phyloP scores from a whole-genome alignment of 129 eudicot species.

The Chrysanthemum seticuspe region DNA sequence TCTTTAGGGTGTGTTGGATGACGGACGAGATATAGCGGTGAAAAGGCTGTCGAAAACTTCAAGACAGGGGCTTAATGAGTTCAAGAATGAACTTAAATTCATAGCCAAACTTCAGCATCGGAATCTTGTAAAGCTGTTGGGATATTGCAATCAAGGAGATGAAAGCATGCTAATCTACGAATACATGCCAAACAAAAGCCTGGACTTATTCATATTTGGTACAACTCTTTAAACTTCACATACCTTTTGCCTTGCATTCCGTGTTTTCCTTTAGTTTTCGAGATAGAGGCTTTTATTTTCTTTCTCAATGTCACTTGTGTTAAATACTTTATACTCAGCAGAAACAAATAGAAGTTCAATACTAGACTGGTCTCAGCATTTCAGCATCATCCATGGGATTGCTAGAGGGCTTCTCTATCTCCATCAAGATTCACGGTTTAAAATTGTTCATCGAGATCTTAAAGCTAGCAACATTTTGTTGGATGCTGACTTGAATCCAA shows the following conservation, averaged over 20 bases:
- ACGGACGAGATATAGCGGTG: conserved; percentile 41
- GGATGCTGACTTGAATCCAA: conserved; percentile 25
- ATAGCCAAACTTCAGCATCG: conserved; percentile 48
- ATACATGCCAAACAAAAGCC: conserved; percentile 25
- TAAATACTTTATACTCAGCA: conserved; percentile 1
- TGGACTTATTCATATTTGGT: conserved; percentile 31
- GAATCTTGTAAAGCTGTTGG: conserved; percentile 43
- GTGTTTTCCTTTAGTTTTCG: too few species aligned
- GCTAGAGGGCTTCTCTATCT: conserved; percentile 42
- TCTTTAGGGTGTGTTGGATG: conserved; percentile 20
- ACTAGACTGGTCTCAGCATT: conserved; percentile 28
- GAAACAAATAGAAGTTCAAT: conserved; percentile 21
- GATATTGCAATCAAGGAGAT: conserved; percentile 36
- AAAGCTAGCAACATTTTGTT: conserved; percentile 21
- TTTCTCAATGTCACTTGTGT: neutral
- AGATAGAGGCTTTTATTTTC: neutral
- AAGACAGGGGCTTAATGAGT: conserved; percentile 42
- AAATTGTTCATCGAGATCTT: conserved; percentile 22
- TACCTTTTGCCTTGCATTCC: too few species aligned
- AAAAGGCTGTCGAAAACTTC: conserved; percentile 41
- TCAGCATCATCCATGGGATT: conserved; percentile 34
- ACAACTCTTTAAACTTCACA: neutral
- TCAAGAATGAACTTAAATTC: conserved; percentile 40
- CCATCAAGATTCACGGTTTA: conserved; percentile 38
- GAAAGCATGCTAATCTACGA: conserved; percentile 32